Base-by-base conservation (phyloP, 441 rosid genomes). In the Dalechampia spathulata region DNA sequence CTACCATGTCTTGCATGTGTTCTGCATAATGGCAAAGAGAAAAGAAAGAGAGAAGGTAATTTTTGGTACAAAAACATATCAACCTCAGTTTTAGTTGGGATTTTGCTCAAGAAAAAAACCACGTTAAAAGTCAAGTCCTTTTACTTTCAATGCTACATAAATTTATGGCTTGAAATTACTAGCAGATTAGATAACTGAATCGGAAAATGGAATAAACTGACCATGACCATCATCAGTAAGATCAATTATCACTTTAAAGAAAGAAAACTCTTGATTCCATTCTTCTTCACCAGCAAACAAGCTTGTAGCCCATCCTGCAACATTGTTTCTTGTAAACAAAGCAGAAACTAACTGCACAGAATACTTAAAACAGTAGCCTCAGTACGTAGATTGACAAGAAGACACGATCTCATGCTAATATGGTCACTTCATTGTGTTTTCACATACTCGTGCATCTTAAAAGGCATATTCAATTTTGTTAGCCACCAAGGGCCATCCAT, bases 181-280 rank as follows among this genome's bases (percentile, higher is more conserved):
- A 2, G 42, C 23, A 42, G 26, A n/a, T n/a, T n/a, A n/a, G n/a
- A n/a, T n/a, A 14, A 55, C 15, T 6, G 11, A 41, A 7, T 16
- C 15, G 2, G 9, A 27, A 54, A 57, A 19, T 3, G 34, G 30
- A 19, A 26, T 30, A 30, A 15, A 76, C 87, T 69, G 71, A 92
- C 99, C 97, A 58, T 92, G 97, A 71, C 99, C 91, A 46, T 84
- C 80, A 69, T 88, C 89, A 7, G 96, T 89, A 57, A 92, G 95
- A 63, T 85, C 86, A 65, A 89, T 72, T 7, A 44, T 55, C 55
- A 89, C 97, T 58, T 65, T 64, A 62, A 92, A 86, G 71, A 92
- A 86, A 44, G 97, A 81, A 61, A 74, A 92, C 32, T 86, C 92
- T 60, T 51, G 48, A 40, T 80, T 79, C 83, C 80, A 77, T 26